Evolutionary conservation across 208 protist species (phyloP).

Genomic region (Trypanosoma melophagium): DNA sequence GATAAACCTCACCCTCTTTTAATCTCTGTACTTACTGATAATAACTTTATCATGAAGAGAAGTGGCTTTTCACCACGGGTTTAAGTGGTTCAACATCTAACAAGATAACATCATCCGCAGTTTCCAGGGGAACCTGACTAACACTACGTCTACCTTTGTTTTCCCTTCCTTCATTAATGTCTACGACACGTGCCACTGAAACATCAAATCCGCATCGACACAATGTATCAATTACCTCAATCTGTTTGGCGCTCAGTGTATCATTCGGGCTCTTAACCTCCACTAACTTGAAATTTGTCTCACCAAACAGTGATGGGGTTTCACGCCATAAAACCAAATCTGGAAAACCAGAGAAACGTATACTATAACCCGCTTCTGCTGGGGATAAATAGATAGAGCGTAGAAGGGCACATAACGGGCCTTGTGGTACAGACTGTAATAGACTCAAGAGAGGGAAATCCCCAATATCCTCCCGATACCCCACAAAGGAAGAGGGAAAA

Average conservation of each 20-base stretch:
- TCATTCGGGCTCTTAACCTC: conserved; percentile 84
- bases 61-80: too few species aligned
- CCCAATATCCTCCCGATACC: conserved; percentile 34
- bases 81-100: too few species aligned
- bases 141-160: neutral
- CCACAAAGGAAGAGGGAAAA: neutral
- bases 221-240: conserved; percentile 63
- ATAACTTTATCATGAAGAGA: too few species aligned
- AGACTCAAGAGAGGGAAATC: conserved; percentile 59
- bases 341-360: conserved; percentile 72
- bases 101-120: neutral
- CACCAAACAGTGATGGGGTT: neutral
- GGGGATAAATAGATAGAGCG: conserved; percentile 52
- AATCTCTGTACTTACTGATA: too few species aligned
- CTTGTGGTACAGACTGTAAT: conserved; percentile 45
- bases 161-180: conserved; percentile 30
- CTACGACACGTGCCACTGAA: conserved; percentile 91
- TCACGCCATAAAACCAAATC: conserved; percentile 74
- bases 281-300: conserved; percentile 50
- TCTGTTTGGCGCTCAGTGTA: conserved; percentile 66
- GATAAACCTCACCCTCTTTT: neutral
- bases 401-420: conserved; percentile 55
- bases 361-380: conserved; percentile 46
- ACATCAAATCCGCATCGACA: conserved; percentile 71
- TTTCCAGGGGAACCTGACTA: neutral